Evolutionary conservation across 176 grass and related monocot species (phyloP).

Genomic region (Puya raimondii): DNA sequence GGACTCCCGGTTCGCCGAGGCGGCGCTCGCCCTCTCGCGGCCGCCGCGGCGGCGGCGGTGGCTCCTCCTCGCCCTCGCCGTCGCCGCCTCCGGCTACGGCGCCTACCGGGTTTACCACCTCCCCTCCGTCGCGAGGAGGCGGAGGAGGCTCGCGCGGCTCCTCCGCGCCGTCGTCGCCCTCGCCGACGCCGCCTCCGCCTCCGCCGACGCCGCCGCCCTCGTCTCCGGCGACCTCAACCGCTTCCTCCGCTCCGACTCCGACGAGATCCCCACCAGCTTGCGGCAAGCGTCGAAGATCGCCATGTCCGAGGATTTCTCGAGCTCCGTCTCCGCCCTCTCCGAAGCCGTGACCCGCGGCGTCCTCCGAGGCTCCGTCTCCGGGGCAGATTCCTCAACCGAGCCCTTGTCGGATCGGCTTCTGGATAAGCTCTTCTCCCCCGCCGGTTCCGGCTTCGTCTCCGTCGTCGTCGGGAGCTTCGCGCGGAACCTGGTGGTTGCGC

Average conservation of each 20-base stretch:
- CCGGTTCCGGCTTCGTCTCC: conserved; percentile 58
- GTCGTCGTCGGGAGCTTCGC: conserved; percentile 60
- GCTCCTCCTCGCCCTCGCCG: conserved; percentile 26
- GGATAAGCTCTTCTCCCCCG: conserved; percentile 53
- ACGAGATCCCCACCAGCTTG: conserved; percentile 49
- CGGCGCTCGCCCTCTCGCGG: conserved; percentile 11
- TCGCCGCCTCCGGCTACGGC: conserved; percentile 31
- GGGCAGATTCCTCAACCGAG: conserved; percentile 18
- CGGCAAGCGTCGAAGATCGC: conserved; percentile 78
- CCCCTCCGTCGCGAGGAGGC: conserved; percentile 19
- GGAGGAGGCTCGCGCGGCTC: conserved; percentile 18
- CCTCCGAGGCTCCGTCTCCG: conserved; percentile 21
- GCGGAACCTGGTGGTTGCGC: conserved; percentile 43
- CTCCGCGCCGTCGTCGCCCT: conserved; percentile 42
- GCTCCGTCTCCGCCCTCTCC: conserved; percentile 12
- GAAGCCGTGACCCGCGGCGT: conserved; percentile 26
- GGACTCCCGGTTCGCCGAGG: conserved; percentile 16
- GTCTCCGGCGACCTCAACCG: conserved; percentile 49
- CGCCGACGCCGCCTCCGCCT: conserved; percentile 14
- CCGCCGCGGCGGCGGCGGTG: conserved; percentile 15
- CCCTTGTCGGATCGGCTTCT: conserved; percentile 48
- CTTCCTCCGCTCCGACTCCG: conserved; percentile 64
- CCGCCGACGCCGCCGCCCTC: conserved; percentile 29
- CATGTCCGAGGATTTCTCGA: conserved; percentile 25
- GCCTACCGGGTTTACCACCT: conserved; percentile 36